phyloP scores from a whole-genome alignment of 2,329 filamentous ascomycete genomes.

The Fusarium redolens region DNA sequence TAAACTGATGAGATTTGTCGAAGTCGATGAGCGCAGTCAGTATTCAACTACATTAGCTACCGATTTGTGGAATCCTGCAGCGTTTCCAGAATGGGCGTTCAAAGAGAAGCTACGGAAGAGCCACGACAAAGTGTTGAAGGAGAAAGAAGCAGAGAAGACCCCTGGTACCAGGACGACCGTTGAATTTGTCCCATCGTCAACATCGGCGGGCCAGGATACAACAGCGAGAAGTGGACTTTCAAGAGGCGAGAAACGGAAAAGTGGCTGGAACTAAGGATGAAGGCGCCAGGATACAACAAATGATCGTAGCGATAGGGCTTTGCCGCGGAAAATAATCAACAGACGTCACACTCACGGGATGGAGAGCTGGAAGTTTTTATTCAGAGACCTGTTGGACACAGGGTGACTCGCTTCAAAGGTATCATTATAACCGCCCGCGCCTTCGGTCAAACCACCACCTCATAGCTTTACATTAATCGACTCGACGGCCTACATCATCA shows the following conservation, averaged over 20 bases:
- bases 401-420: constrained; percentile 44
- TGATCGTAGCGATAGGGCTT: background rate
- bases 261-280: constrained; percentile 48
- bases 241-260: constrained; percentile 50
- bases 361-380: constrained; percentile 27
- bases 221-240: constrained; percentile 38
- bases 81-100: constrained; percentile 67
- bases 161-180: constrained; percentile 56
- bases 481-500: background rate
- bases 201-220: constrained; percentile 34
- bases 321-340: background rate
- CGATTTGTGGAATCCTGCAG: constrained; percentile 68
- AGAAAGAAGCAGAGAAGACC: constrained; percentile 57
- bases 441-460: constrained; percentile 28
- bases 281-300: background rate
- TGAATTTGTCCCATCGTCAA: constrained; percentile 61
- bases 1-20: constrained; percentile 77
- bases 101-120: constrained; percentile 61
- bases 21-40: constrained; percentile 62
- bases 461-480: constrained; percentile 28
- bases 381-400: constrained; percentile 21
- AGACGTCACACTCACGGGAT: constrained; percentile 6
- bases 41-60: constrained; percentile 71
- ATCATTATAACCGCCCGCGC: constrained; percentile 48
- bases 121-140: constrained; percentile 59